Base-by-base conservation (phyloP, 495 filamentous ascomycete species). In the Filosporella fistucella region DNA sequence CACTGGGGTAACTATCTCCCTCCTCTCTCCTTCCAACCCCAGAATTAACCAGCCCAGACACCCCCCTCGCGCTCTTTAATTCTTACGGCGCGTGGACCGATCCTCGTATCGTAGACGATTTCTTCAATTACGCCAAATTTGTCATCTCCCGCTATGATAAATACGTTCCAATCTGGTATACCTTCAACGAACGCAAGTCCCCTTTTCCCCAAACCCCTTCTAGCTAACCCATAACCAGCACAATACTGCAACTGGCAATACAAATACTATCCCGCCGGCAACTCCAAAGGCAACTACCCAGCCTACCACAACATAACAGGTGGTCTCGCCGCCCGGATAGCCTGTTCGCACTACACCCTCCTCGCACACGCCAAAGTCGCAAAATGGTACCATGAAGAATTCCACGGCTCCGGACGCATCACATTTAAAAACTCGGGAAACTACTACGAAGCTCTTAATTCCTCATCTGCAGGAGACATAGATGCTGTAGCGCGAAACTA, bases 371-470 rank as follows among this genome's bases (percentile, higher is more conserved):
- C 71, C 26, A 65, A 70, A 32, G 79, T 77, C 38, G 80, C 82
- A 48, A 82, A 81, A 64, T 68, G 72, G 9, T 85, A 82, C 60
- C 76, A 79, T 50, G 75, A 81, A 29, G 79, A 82, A 47, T 85
- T 83, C 68, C 77, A 81, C 67, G 61, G 76, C 46, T 68, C 70
- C 44, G 76, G 79, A 36, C 64, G 78, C 59, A 80, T 82, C 48
- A 71, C 74, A 16, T 80, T 81, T 63, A 79, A 76, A 26, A 65
- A 79, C 45, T 80, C 80, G 54, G 60, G 77, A 45, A 74, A 82
- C 59, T 77, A 71, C 65, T 69, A 68, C n/a, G 69, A 70, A 40
- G 71, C 76, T 4, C 74, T 68, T 68, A 69, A 79, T 54, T 61
- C 71, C 20, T 62, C 71, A 48, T 72, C 76, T 55, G 67, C 70